Base-by-base conservation (phyloP, 2,329 filamentous ascomycete species). In the Rhinocladiella mackenziei region DNA sequence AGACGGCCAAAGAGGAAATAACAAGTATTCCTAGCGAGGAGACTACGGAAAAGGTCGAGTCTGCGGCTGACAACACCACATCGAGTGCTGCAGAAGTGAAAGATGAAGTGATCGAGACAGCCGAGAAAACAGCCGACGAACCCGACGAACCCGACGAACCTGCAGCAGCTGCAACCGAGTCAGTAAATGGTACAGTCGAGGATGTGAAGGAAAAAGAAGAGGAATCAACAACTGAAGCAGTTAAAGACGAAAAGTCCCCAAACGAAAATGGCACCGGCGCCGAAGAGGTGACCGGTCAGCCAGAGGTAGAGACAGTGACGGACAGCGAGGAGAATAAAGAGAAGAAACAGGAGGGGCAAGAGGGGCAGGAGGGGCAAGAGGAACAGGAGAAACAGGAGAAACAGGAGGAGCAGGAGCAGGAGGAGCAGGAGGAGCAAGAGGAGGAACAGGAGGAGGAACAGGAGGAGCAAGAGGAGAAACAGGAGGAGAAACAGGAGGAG, bases 211-310 rank as follows among this genome's bases (percentile, higher is more conserved):
- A 39, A 14, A 17, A 43, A 26, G 28, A 44, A 14, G 45, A 14
- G 11, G 28, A 44, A 14, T 39, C 38, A 6, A 30, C 23, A 14
- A 20, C 30, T 6, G 33, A 50, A 28, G 20, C 34, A 11, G 33
- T 34, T 3, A 30, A 33, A 10, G 32, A 41, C 31, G 23, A 47
- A 9, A 46, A 48, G 22, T 13, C 46, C 50, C 50, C 49, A 50
- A 50, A 55, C 52, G 50, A 33, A 44, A 43, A 48, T 50, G 52
- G 50, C 50, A 54, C 48, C 38, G 48, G 43, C 47, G 51, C 39
- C 48, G 51, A 34, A 43, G 51, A 42, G 51, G 51, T 20, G 45
- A 35, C 51, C 31, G 48, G 44, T 36, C 19, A 34, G 17, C 11
- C 22, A 31, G 22, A 37, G 26, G 23, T 22, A 39, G 14, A 39